Base-by-base conservation (phyloP, 73 alveolate species). In the Durusdinium trenchii region DNA sequence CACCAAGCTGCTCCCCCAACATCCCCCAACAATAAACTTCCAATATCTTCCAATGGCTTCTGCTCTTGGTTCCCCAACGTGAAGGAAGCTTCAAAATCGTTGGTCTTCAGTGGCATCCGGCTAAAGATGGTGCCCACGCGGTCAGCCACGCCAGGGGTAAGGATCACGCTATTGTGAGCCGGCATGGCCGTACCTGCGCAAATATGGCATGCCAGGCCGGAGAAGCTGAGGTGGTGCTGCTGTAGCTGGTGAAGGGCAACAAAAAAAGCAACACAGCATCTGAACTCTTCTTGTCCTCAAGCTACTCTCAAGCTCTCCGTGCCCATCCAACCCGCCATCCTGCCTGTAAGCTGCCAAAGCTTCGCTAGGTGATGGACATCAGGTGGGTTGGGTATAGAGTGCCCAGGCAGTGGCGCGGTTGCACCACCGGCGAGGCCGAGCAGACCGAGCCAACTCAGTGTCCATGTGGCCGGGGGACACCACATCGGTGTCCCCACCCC, bases 181-280 rank as follows among this genome's bases (percentile, higher is more conserved):
- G 97, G 97, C 97, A 91, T 91, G 76, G 97, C 81, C 10, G 97
- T 91, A 14, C 97, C 97, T 47, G 73, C n/a, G n/a, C n/a, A n/a
- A n/a, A n/a, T n/a, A n/a, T n/a, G n/a, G n/a, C n/a, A n/a, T n/a
- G n/a, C n/a, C n/a, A n/a, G n/a, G n/a, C n/a, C n/a, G n/a, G n/a
- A n/a, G n/a, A n/a, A n/a, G n/a, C n/a, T n/a, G n/a, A n/a, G n/a
- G n/a, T n/a, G n/a, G n/a, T n/a, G n/a, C n/a, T n/a, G n/a, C n/a
- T n/a, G n/a, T n/a, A n/a, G n/a, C n/a, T n/a, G n/a, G n/a, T n/a
- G n/a, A n/a, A n/a, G n/a, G n/a, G n/a, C n/a, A n/a, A n/a, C n/a
- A n/a, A n/a, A n/a, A n/a, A n/a, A n/a, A n/a, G n/a, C n/a, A n/a
- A n/a, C n/a, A n/a, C n/a, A n/a, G n/a, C n/a, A n/a, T n/a, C n/a